Conservation (phyloP, 441 rosid genomes). For the Mallotus repandus region DNA sequence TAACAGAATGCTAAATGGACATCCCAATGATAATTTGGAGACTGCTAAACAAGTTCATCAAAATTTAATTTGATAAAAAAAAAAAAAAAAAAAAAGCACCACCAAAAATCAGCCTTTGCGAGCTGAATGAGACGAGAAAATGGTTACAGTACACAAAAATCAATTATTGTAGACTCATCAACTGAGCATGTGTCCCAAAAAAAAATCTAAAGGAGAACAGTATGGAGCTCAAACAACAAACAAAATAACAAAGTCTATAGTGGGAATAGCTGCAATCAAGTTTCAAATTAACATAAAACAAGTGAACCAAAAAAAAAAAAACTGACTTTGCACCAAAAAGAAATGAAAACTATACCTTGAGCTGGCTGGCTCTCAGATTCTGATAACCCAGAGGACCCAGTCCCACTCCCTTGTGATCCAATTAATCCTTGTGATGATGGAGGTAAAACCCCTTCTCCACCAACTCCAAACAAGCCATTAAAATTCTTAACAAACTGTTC, state of each 20-base stretch:
- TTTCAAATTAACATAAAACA: not conserved
- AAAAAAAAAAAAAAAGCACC: no score
- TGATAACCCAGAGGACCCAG: slow-evolving; percentile 45
- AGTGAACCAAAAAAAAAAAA: not conserved
- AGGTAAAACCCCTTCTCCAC: slow-evolving; percentile 19
- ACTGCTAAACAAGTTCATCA: not conserved
- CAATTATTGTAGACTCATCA: no score
- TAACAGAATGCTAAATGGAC: not conserved
- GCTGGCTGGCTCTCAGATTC: slow-evolving; percentile 41
- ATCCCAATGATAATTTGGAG: not conserved
- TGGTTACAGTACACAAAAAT: no score
- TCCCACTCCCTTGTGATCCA: slow-evolving; percentile 51
- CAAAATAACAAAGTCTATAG: no score
- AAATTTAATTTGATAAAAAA: no score
- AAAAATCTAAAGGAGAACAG: no score
- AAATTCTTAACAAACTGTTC: slow-evolving; percentile 20
- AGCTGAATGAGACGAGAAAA: no score
- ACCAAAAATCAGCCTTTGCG: no score
- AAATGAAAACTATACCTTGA: slow-evolving; percentile 36
- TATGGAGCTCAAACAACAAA: no score
- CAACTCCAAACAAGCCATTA: slow-evolving; percentile 17
- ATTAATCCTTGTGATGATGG: slow-evolving; percentile 39
- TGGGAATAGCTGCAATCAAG: not conserved
- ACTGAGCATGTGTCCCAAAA: not conserved
- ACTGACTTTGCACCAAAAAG: not conserved